Conservation (phyloP, 495 filamentous ascomycete genomes). For the Opeltia flavorubescens region DNA sequence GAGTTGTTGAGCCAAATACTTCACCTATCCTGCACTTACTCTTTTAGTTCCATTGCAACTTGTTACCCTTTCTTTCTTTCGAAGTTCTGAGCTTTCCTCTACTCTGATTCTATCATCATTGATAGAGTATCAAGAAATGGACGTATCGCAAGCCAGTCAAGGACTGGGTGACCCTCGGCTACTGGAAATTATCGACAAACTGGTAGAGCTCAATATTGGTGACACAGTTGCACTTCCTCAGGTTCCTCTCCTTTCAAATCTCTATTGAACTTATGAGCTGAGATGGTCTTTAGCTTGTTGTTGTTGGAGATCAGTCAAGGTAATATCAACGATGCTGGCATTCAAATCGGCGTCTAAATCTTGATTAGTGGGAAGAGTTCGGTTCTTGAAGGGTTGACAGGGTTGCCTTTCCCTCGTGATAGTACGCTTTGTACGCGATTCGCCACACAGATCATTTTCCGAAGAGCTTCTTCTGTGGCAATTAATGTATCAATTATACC, state of each 20-base stretch:
- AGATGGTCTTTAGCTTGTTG: constrained; percentile 18
- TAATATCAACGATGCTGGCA: neutral
- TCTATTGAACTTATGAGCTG: neutral
- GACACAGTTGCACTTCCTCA: constrained; percentile 26
- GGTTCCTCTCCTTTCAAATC: neutral
- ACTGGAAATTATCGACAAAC: constrained; percentile 29
- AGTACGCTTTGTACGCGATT: constrained; percentile 31
- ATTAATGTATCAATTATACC: constrained; percentile 21
- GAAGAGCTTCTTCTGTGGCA: constrained; percentile 14
- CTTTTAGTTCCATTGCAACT: no score
- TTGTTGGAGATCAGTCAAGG: constrained; percentile 28
- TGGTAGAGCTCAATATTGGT: constrained; percentile 28
- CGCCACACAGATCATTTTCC: constrained; percentile 35
- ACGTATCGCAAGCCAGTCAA: neutral
- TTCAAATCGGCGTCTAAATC: neutral
- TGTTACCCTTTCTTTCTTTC: no score
- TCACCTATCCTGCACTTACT: no score
- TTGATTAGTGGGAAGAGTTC: constrained; percentile 31
- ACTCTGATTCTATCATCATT: no score
- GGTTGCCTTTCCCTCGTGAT: constrained; percentile 28
- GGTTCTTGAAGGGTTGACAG: constrained; percentile 31
- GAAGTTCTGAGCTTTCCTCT: no score
- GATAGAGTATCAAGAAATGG: no score
- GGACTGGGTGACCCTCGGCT: constrained; percentile 21
- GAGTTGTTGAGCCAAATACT: no score